These are phyloP conservation scores for Diutina pseudorugosa DNA, from an alignment of 1,139 yeast species.

Conservation along the genomic window DNA sequence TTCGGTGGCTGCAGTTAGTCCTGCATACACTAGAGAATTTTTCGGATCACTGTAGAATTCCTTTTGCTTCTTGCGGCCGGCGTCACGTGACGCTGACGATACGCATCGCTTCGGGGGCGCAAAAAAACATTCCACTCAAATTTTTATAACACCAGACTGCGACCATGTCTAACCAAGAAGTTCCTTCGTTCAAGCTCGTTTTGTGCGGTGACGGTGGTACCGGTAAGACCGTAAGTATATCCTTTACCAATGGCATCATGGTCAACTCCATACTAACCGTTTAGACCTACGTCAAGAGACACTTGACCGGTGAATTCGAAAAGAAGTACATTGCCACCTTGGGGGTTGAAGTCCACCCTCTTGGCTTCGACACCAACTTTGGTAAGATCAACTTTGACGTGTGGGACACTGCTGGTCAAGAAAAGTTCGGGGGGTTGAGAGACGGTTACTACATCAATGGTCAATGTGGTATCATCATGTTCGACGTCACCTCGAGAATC, in stretches of 20 bases:
- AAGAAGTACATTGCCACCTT: slow-evolving; percentile 98
- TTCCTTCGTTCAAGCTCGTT: slow-evolving; percentile 96
- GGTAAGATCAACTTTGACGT: slow-evolving; percentile 99
- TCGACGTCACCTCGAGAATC: slow-evolving; percentile 98
- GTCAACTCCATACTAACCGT: neutral
- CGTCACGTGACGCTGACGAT: neutral
- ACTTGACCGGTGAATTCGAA: slow-evolving; percentile 98
- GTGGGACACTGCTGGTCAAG: slow-evolving; percentile 99
- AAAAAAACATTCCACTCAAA: neutral
- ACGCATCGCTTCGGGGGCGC: slow-evolving; percentile 1
- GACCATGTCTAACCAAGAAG: slow-evolving; percentile 14
- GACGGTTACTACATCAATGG: slow-evolving; percentile 99
- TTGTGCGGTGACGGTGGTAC: slow-evolving; percentile 99
- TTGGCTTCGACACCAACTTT: slow-evolving; percentile 94
- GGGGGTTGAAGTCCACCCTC: slow-evolving; percentile 99
- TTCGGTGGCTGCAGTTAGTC: too few species aligned
- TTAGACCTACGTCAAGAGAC: slow-evolving; percentile 92
- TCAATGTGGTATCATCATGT: slow-evolving; percentile 99
- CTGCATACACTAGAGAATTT: too few species aligned
- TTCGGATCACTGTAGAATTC: neutral
- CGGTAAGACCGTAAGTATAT: slow-evolving; percentile 40
- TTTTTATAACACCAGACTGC: neutral
- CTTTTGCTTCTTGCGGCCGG: neutral
- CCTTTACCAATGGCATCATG: neutral
- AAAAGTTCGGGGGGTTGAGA: slow-evolving; percentile 98